Evolutionary conservation across 345 rosid genomes (phyloP), one percentile per base, ranked within the genome.

Genomic region (Camelina hispida): DNA sequence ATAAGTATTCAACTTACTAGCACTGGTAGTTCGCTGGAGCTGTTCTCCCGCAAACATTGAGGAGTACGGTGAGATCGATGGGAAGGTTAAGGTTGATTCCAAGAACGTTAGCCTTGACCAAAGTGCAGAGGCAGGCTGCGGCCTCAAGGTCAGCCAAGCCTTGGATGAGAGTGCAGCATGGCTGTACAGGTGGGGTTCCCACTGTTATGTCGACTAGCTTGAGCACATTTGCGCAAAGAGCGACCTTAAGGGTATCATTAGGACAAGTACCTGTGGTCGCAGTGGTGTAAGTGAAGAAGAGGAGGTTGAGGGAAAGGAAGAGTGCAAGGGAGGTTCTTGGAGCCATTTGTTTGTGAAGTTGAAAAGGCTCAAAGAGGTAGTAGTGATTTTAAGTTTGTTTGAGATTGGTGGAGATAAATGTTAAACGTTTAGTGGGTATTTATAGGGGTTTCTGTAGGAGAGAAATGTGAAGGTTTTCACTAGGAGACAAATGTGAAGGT

Each of bases 111-210:
- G 68, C 79, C 69, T 28, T 82, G 34, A 87, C 66, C 3, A 68
- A 79, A 14, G 86, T 82, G 78, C 87, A 87, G 9, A 87, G 86
- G 79, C 87, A 87, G 59, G 69, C 69, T 1, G 87, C 85, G 34
- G 83, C 87, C 35, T 87, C 89, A 23, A 85, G 80, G 55, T 76
- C 91, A 17, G 3, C 84, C 51, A 87, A 83, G 6, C 82, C 84
- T 17, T 69, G 9, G 8, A 87, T 53, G 52, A 82, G 78, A 4
- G 81, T 2, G 43, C 89, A 87, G 30, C 89, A 84, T 17, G 84
- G 78, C 11, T 48, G 2, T 11, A 71, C 81, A 0, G 89, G 84
- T 23, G 87, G 87, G 14, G 5, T 46, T 43, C 82, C 87, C 16
- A 84, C 5, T 13, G 64, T 77, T 54, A 77, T 3, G 71, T 84